A percentile compares a stretch with the other conserved stretches of the same genome.
phyloP scores from a whole-genome alignment of 441 rosid species.

The Populus hybrid region DNA sequence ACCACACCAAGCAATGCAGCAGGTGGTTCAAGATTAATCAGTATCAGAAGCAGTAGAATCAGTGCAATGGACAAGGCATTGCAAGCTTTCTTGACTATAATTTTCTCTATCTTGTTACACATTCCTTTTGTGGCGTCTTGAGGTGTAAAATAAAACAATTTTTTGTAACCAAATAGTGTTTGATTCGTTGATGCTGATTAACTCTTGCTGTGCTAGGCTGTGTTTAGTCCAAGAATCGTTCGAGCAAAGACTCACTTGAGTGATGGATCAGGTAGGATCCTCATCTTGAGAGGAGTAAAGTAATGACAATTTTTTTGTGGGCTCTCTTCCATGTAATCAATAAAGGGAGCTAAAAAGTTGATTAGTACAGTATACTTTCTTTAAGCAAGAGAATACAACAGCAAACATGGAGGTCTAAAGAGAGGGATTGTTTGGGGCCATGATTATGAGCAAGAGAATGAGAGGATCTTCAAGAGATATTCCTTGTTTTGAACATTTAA shows the following conservation, averaged over 20 bases:
- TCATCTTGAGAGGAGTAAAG: background rate
- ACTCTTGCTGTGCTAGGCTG: background rate
- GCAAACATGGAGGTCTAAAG: background rate
- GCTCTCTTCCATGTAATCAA: background rate
- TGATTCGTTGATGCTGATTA: background rate
- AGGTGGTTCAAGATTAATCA: slow-evolving; percentile 28
- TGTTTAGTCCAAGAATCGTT: background rate
- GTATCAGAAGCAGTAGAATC: slow-evolving; percentile 37
- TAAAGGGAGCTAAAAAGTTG: background rate
- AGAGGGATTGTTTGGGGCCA: background rate
- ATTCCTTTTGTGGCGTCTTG: slow-evolving; percentile 32
- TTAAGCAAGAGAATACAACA: background rate
- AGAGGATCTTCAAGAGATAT: background rate
- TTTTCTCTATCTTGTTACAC: slow-evolving; percentile 39
- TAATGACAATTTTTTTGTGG: background rate
- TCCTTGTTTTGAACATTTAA: background rate
- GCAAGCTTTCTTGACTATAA: slow-evolving; percentile 27
- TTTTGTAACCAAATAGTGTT: background rate
- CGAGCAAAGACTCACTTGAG: background rate
- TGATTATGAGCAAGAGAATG: background rate
- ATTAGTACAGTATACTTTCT: background rate
- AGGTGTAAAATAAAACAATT: slow-evolving; percentile 21
- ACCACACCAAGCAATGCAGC: slow-evolving; percentile 54
- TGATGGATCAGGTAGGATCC: background rate
- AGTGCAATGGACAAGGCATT: slow-evolving; percentile 25